These are phyloP conservation scores for Pichia exigua DNA, from an alignment of 805 yeast species.

Conservation along the genomic window DNA sequence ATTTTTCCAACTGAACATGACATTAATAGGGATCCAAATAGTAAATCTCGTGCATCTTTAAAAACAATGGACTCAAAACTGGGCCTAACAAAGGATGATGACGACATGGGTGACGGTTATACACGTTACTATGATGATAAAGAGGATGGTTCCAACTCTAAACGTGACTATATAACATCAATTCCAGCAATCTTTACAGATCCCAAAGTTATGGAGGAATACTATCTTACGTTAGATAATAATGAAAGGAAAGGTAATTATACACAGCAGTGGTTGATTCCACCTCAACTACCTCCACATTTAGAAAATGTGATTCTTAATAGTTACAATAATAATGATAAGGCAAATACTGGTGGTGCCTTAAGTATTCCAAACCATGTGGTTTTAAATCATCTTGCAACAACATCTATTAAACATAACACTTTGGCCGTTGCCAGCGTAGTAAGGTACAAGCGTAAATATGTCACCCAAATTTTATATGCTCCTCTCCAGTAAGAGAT, in stretches of 20 bases:
- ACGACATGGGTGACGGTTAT: slow-evolving; percentile 79
- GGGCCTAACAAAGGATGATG: slow-evolving; percentile 58
- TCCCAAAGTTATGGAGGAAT: slow-evolving; percentile 82
- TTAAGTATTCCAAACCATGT: slow-evolving; percentile 93
- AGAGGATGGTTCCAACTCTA: slow-evolving; percentile 23
- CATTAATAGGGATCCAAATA: slow-evolving; percentile 17
- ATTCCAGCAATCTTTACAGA: slow-evolving; percentile 82
- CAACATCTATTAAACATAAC: slow-evolving; percentile 88
- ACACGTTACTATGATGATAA: slow-evolving; percentile 56
- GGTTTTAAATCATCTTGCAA: slow-evolving; percentile 88
- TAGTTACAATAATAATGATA: slow-evolving; percentile 52
- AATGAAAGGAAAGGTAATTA: slow-evolving; percentile 10
- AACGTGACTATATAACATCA: slow-evolving; percentile 40
- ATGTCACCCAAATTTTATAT: slow-evolving; percentile 85
- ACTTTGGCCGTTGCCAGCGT: slow-evolving; percentile 90
- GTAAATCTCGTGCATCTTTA: slow-evolving; percentile 23
- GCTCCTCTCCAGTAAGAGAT: slow-evolving; percentile 60
- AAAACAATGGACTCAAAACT: slow-evolving; percentile 52
- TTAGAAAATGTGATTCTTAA: slow-evolving; percentile 88
- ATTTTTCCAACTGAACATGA: slow-evolving; percentile 35
- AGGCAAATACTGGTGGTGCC: slow-evolving; percentile 80
- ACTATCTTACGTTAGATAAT: slow-evolving; percentile 67
- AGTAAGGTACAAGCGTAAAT: slow-evolving; percentile 79
- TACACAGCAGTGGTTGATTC: slow-evolving; percentile 54
- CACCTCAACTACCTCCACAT: slow-evolving; percentile 96